Evolutionary conservation across 2,329 filamentous ascomycete species (phyloP).

Genomic region (Dothideomycetes sp.): DNA sequence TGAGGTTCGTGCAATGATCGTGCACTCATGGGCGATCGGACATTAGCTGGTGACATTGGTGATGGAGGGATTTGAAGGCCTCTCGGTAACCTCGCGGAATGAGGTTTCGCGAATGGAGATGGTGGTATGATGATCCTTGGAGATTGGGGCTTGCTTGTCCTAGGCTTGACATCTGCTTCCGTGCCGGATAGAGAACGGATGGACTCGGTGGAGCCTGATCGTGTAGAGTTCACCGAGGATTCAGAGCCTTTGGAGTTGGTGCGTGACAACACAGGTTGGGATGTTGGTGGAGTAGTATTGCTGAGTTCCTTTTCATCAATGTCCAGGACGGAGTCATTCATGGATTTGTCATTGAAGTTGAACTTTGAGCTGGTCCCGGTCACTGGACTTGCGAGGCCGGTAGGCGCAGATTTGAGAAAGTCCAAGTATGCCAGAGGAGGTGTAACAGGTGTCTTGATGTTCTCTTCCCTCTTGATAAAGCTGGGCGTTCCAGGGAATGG

Average conservation of each 20-base stretch:
- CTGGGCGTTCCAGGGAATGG: conserved; percentile 54
- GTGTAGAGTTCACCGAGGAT: conserved; percentile 14
- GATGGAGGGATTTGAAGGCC: conserved; percentile 71
- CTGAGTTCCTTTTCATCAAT: conserved; percentile 25
- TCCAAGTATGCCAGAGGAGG: conserved; percentile 85
- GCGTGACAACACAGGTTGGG: conserved; percentile 27
- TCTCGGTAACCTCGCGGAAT: conserved; percentile 50
- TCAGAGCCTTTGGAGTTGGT: conserved; percentile 26
- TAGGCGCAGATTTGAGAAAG: conserved; percentile 75
- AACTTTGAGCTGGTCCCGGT: conserved; percentile 45
- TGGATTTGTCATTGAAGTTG: conserved; percentile 36
- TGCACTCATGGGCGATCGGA: conserved; percentile 59
- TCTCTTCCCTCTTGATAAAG: conserved; percentile 60
- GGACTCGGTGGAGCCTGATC: conserved; percentile 5
- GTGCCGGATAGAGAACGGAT: conserved; percentile 11
- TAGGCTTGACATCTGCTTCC: background rate
- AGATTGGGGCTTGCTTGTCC: conserved; percentile 23
- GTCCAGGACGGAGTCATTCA: conserved; percentile 20
- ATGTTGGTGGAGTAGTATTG: conserved; percentile 21
- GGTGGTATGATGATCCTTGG: conserved; percentile 36
- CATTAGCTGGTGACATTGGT: conserved; percentile 55
- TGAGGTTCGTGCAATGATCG: conserved; percentile 59
- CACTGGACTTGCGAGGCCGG: conserved; percentile 59
- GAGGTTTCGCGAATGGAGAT: conserved; percentile 40
- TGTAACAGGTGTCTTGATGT: conserved; percentile 74